Evolutionary conservation across 2,329 filamentous ascomycete genomes (phyloP), one percentile per base, ranked within the genome.

Genomic region (Botrytis paeoniae): DNA sequence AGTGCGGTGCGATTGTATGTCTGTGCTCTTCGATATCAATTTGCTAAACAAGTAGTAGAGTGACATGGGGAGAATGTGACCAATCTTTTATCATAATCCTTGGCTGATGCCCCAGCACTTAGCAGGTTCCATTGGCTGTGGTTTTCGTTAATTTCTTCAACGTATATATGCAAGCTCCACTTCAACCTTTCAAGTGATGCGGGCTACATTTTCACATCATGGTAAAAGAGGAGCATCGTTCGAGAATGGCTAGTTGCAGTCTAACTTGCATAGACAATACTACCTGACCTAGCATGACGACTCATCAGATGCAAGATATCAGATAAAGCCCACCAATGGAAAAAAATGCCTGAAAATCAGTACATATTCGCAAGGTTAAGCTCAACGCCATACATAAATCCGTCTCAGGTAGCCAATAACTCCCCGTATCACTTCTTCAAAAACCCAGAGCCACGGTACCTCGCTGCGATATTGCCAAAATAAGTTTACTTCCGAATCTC

Each of bases 71-170:
- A 51, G 48, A 63, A 43, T 63, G 39, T 41, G 61, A 51, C 48
- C 63, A 51, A 37, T 51, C 35, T n/a, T 70, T 61, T 62, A 16
- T 35, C 37, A 60, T 59, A 59, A 60, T 41, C 29, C 54, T 43
- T 43, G 37, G 20, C 54, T 61, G 51, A 32, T 69, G 66, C 66
- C 66, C 66, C 37, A 69, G n/a, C 20, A 70, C 37, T 51, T 71
- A 59, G n/a, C 29, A 29, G 14, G n/a, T 66, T 35, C 54, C n/a
- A 51, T 65, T 64, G 45, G 45, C 18, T n/a, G 6, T 54, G n/a
- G 43, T 29, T 65, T 65, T 64, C 35, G 43, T 45, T 59, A 41
- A 57, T 65, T 65, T 71, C 69, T 71, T 71, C 69, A 71, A 41
- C 35, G 6, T 25, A 25, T 62, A n/a, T 65, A 71, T 63, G 69